These are phyloP conservation scores for Kregervanrija delftensis DNA, from an alignment of 805 yeast genomes.

Conservation along the genomic window DNA sequence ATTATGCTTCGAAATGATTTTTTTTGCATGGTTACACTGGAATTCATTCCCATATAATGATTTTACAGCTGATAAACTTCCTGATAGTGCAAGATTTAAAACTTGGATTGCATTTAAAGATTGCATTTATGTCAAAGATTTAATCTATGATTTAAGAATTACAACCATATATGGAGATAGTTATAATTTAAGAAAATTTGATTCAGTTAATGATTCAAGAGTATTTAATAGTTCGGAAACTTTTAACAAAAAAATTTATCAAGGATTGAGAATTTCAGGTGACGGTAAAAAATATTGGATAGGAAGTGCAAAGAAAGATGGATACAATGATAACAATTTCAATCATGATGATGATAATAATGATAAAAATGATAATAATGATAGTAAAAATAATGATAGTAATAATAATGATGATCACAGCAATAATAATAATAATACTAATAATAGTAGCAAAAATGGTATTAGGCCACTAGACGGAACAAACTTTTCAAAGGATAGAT, in stretches of 20 bases:
- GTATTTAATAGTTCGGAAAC: constrained; percentile 28
- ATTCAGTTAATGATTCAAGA: constrained; percentile 49
- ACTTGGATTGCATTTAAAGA: constrained; percentile 65
- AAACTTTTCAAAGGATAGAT: no score
- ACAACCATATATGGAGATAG: constrained; percentile 61
- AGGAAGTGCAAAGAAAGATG: constrained; percentile 8
- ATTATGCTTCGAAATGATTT: constrained; percentile 76
- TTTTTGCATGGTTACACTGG: constrained; percentile 87
- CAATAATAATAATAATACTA: constrained; percentile 9
- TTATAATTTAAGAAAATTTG: constrained; percentile 79
- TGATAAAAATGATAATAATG: not conserved
- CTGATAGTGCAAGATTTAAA: constrained; percentile 63
- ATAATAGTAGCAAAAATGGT: not conserved
- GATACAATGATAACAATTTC: not conserved
- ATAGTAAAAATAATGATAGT: not conserved
- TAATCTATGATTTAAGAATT: constrained; percentile 66
- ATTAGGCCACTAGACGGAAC: no score
- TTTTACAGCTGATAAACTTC: constrained; percentile 52
- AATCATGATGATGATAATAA: not conserved
- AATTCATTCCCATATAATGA: constrained; percentile 73
- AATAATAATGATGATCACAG: constrained; percentile 4
- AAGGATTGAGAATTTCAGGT: constrained; percentile 75
- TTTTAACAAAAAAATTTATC: constrained; percentile 61
- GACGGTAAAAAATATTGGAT: constrained; percentile 89
- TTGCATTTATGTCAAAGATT: constrained; percentile 69